Evolutionary conservation across 768 basidiomycete genomes (phyloP), one percentile per base, ranked within the genome.

Genomic region (Suillus alpinus): DNA sequence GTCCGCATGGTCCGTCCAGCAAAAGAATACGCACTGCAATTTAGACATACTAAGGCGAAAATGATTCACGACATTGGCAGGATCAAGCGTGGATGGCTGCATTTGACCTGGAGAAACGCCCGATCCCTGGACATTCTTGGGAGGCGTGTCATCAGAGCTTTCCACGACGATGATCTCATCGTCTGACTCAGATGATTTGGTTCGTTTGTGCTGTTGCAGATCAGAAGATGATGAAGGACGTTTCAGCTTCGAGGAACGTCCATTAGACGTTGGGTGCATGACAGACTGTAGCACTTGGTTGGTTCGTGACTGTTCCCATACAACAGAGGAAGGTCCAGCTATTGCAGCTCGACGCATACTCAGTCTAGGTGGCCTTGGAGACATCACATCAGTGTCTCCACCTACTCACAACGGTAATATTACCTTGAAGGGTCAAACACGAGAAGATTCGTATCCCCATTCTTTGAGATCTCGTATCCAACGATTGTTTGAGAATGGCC

Each of bases 401-500:
- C 36, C 6, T 14, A 39, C 37, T 26, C 23, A 39, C 8, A 55
- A 34, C 41, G 12, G 20, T 58, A 26, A 62, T 59, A 78, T 66
- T 62, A 90, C 91, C 69, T 79, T 16, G 85, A 84, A 18, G 94
- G 92, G 76, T 97, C 92, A 63, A 94, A 92, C 7, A 83, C 77
- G 14, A 96, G 77, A 9, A 97, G 79, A 63, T 84, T 87, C 41
- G 83, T 77, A 13, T 76, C 72, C 7, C 86, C 87, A 16, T 77
- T 77, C 65, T 80, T 83, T 57, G 77, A 78, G 41, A 87, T 73
- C 71, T 95, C 92, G 66, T 89, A 95, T 1, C 94, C 94, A 3
- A 97, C 81, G 13, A 97, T 85, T 4, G 89, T 88, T 29, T 90
- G 76, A n/a, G 94, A 97, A 75, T 97, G 94, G 0, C 93, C 92